Percentiles rank a stretch among this genome's conserved stretches.
phyloP scores from a whole-genome alignment of 306 rosid species.

The Quercus parvula region DNA sequence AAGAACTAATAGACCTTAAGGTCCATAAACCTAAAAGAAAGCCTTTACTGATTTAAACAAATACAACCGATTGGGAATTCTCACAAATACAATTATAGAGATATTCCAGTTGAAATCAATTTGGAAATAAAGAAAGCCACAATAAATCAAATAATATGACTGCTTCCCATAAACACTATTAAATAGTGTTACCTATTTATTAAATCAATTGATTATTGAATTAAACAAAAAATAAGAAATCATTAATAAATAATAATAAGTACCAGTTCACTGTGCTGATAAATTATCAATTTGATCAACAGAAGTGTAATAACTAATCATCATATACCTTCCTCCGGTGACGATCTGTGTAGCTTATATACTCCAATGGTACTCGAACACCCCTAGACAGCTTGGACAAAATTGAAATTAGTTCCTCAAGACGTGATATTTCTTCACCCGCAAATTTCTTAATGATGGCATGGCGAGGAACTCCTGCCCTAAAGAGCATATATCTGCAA shows the following conservation, averaged over 20 bases:
- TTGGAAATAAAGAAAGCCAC: no score
- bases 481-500: slow-evolving; percentile 85
- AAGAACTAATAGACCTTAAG: background rate
- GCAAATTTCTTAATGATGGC: slow-evolving; percentile 93
- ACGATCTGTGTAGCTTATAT: slow-evolving; percentile 74
- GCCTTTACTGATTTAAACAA: no score
- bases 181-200: background rate
- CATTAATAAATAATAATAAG: background rate
- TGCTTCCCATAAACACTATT: no score
- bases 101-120: no score
- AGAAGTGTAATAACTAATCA: slow-evolving; percentile 1
- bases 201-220: background rate
- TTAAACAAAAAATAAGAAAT: background rate
- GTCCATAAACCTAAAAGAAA: background rate
- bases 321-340: slow-evolving; percentile 81
- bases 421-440: slow-evolving; percentile 74
- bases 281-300: background rate
- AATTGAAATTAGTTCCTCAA: slow-evolving; percentile 69
- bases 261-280: slow-evolving; percentile 10
- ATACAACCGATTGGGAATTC: no score
- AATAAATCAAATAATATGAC: no score
- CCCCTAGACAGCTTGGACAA: slow-evolving; percentile 81
- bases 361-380: slow-evolving; percentile 85
- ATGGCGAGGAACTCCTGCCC: slow-evolving; percentile 96
- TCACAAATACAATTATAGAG: no score